phyloP scores from a whole-genome alignment of 192 early-diverging fungal species.

The Chytriomyces sp. region DNA sequence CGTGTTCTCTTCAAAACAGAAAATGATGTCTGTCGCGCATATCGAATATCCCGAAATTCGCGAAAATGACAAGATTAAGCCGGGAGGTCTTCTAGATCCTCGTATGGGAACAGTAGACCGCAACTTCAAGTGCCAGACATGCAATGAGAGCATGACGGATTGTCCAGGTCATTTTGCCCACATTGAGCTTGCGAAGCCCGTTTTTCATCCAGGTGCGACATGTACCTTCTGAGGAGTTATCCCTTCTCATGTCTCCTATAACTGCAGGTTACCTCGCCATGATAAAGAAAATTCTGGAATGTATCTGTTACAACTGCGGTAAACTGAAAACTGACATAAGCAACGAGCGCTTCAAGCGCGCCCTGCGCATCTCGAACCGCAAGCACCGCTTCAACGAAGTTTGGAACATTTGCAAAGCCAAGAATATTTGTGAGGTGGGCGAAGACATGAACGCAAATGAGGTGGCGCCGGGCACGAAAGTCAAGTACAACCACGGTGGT shows the following conservation, averaged over 20 bases:
- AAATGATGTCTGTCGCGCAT: constrained; percentile 94
- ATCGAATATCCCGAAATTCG: constrained; percentile 88
- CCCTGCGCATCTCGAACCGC: constrained; percentile 37
- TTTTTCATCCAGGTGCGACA: constrained; percentile 83
- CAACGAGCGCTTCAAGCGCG: constrained; percentile 50
- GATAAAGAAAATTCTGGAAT: constrained; percentile 97
- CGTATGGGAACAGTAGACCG: constrained; percentile 97
- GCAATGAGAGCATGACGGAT: constrained; percentile 90
- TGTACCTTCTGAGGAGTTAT: neutral
- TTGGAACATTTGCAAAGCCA: constrained; percentile 84
- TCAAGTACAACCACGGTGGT: constrained; percentile 74
- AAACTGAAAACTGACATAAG: constrained; percentile 86
- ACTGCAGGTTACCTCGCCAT: constrained; percentile 81
- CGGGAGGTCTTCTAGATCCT: constrained; percentile 86
- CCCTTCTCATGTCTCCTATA: neutral
- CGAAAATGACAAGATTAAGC: constrained; percentile 80
- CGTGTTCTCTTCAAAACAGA: constrained; percentile 57
- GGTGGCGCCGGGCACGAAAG: constrained; percentile 29
- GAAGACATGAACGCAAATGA: constrained; percentile 56
- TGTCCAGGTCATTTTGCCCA: constrained; percentile 99
- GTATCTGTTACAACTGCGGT: constrained; percentile 92
- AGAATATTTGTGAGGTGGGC: constrained; percentile 78
- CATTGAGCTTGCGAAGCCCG: constrained; percentile 93
- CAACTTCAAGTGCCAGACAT: constrained; percentile 96
- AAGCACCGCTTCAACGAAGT: constrained; percentile 73